Percentiles rank a stretch among this genome's conserved stretches.
These are phyloP conservation scores for Leonotis leonurus DNA, from an alignment of 257 asterid species.

Conservation along the genomic window DNA sequence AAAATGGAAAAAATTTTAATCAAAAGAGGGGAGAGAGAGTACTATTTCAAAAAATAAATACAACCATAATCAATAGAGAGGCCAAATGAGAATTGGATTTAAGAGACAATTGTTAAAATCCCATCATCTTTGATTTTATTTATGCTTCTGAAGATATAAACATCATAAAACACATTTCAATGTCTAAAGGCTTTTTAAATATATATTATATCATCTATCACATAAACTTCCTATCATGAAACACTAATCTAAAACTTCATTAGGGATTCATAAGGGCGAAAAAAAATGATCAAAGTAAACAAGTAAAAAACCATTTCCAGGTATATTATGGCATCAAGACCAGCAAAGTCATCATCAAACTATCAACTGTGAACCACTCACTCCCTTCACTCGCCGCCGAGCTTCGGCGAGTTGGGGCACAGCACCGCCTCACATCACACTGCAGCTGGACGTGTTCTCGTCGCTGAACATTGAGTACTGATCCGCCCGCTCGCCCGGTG, in stretches of 20 bases:
- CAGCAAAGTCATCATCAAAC: too few species aligned
- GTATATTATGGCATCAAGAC: conserved; percentile 41
- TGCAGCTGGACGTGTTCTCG: conserved; percentile 64
- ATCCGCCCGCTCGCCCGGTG: conserved; percentile 48
- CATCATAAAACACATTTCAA: too few species aligned
- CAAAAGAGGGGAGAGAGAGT: too few species aligned
- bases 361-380: conserved; percentile 16
- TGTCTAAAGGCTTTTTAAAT: conserved; percentile 29
- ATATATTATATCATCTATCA: conserved; percentile 42
- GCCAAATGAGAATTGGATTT: conserved; percentile 13
- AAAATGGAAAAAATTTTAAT: too few species aligned
- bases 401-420: not conserved
- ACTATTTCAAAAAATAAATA: too few species aligned
- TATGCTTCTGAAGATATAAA: conserved; percentile 33
- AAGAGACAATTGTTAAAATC: conserved; percentile 2
- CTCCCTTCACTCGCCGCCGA: not conserved
- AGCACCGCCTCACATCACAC: conserved; percentile 48
- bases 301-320: conserved; percentile 28
- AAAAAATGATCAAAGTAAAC: conserved; percentile 17
- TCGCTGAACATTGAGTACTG: conserved; percentile 59
- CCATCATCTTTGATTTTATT: conserved; percentile 34
- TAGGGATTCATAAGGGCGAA: conserved; percentile 15
- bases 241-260: conserved; percentile 41
- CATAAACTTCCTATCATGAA: conserved; percentile 31
- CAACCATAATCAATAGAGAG: too few species aligned